Percentiles rank a stretch among this genome's conserved stretches.
Evolutionary conservation across 805 yeast species (phyloP).

Genomic region (Geotrichum ghanense): DNA sequence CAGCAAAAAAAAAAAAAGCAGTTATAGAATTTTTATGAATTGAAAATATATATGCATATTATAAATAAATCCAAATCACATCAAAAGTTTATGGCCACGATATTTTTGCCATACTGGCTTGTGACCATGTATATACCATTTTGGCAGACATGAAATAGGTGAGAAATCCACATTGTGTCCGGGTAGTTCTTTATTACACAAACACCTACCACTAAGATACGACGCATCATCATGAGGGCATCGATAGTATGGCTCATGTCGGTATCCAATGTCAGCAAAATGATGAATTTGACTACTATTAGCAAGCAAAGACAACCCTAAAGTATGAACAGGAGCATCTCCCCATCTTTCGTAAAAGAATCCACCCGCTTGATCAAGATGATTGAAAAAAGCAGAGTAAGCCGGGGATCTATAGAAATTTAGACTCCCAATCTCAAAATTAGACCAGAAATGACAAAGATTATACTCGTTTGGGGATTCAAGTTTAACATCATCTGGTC

Average conservation of each 20-base stretch:
- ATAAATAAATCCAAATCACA: too few species aligned
- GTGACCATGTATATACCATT: conserved; percentile 26
- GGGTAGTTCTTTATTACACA: conserved; percentile 23
- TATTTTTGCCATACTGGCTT: neutral
- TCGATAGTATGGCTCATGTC: conserved; percentile 52
- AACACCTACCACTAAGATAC: conserved; percentile 24
- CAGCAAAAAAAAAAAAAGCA: too few species aligned
- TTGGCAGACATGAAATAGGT: conserved; percentile 26
- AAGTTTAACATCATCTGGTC: conserved; percentile 29
- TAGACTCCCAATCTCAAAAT: conserved; percentile 71
- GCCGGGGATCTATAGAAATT: conserved; percentile 63
- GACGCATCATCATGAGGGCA: conserved; percentile 29
- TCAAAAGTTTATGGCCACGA: neutral
- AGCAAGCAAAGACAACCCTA: conserved; percentile 52
- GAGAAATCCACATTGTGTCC: conserved; percentile 18
- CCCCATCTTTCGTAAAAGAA: conserved; percentile 94
- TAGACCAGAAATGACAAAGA: conserved; percentile 81
- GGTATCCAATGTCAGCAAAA: conserved; percentile 74
- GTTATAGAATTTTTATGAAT: too few species aligned
- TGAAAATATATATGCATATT: too few species aligned
- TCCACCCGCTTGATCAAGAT: conserved; percentile 63
- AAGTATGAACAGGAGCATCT: conserved; percentile 83
- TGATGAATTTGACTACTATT: conserved; percentile 54
- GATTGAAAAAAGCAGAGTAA: conserved; percentile 54
- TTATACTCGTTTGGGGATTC: conserved; percentile 55